Conservation (phyloP, 179 eudicot species). For the Camellia oleifera region DNA sequence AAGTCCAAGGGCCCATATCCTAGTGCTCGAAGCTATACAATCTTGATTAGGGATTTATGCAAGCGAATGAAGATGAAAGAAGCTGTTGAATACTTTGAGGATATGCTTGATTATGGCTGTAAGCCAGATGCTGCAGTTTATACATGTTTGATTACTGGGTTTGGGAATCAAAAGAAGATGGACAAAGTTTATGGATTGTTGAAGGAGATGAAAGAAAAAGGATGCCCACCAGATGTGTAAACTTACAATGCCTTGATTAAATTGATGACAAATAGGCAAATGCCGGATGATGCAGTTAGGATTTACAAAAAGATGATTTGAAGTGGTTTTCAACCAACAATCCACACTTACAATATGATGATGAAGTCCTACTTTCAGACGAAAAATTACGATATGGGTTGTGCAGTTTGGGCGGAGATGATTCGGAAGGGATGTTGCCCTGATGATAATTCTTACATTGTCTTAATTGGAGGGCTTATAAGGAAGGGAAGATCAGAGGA, state of each 20-base stretch:
- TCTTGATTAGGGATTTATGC: slow-evolving; percentile 71
- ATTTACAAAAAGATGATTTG: slow-evolving; percentile 75
- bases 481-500: slow-evolving; percentile 67
- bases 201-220: slow-evolving; percentile 75
- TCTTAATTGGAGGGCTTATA: slow-evolving; percentile 74
- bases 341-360: slow-evolving; percentile 84
- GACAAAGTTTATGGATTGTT: slow-evolving; percentile 62
- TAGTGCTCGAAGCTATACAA: slow-evolving; percentile 66
- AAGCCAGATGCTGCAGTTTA: slow-evolving; percentile 76
- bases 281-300: slow-evolving; percentile 77
- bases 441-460: slow-evolving; percentile 77
- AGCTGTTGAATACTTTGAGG: slow-evolving; percentile 62
- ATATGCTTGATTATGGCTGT: slow-evolving; percentile 61
- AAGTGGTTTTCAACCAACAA: slow-evolving; percentile 56
- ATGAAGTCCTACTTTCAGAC: slow-evolving; percentile 64
- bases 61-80: slow-evolving; percentile 63
- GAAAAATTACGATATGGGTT: slow-evolving; percentile 60
- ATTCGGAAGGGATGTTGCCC: slow-evolving; percentile 72
- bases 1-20: slow-evolving; percentile 86
- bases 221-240: slow-evolving; percentile 62
- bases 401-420: slow-evolving; percentile 90
- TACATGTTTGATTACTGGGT: slow-evolving; percentile 87
- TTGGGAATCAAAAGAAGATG: slow-evolving; percentile 74
- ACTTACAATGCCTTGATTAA: slow-evolving; percentile 78
- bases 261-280: slow-evolving; percentile 62